Conservation (phyloP, 345 rosid genomes). For the Conringia planisiliqua region DNA sequence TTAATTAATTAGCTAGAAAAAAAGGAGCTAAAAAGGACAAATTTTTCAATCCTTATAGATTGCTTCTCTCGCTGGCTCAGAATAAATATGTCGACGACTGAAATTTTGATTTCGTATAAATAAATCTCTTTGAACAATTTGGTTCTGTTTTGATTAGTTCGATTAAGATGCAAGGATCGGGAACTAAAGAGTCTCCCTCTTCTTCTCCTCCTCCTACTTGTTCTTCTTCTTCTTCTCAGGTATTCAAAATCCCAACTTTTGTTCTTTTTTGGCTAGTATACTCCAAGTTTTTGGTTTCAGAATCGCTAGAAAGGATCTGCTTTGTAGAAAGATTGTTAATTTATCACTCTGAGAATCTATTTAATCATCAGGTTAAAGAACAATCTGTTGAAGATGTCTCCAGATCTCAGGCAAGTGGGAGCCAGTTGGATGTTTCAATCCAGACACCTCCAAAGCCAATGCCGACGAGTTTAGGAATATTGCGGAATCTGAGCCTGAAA, state of each 20-base stretch:
- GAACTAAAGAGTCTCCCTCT: background rate
- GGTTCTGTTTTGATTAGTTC: background rate
- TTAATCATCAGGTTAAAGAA: constrained; percentile 27
- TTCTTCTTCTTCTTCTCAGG: constrained; percentile 22
- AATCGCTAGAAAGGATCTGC: background rate
- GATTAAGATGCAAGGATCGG: constrained; percentile 20
- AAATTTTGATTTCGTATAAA: background rate
- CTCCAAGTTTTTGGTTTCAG: background rate
- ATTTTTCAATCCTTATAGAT: background rate
- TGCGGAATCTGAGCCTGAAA: constrained; percentile 64
- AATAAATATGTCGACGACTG: constrained; percentile 7
- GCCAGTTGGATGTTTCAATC: constrained; percentile 57
- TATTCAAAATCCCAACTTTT: background rate
- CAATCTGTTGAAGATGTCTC: constrained; percentile 36
- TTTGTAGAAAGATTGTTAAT: background rate
- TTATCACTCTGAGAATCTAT: background rate
- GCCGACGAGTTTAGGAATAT: constrained; percentile 59
- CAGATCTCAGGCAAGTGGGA: constrained; percentile 48
- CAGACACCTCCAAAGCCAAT: constrained; percentile 59
- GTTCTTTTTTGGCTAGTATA: background rate
- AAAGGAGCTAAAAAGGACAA: background rate
- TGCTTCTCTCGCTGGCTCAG: constrained; percentile 2
- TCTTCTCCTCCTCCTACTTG: background rate
- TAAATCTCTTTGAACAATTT: background rate
- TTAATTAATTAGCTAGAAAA: background rate